Evolutionary conservation across 108 stramenopile genomes (phyloP), one percentile per base, ranked within the genome.

Genomic region (Pseudonitzschia multiseries): DNA sequence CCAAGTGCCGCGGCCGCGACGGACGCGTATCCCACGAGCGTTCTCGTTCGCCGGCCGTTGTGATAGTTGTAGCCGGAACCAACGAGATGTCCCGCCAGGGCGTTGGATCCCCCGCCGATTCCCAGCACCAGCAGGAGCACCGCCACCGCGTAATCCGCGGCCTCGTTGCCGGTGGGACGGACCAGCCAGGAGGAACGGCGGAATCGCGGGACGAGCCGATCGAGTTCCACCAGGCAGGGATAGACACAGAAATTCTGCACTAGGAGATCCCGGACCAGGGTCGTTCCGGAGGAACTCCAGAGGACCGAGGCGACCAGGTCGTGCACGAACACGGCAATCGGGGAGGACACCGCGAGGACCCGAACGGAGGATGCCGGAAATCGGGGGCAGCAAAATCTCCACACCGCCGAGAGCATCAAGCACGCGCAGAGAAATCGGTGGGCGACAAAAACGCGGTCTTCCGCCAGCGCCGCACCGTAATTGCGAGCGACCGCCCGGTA

Each of bases 61-160:
- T 48, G 42, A 10, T 10, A 9, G 42, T 42, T 42, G 29, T 26
- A 1, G 8, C 28, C 21, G 27, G 18, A 4, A n/a, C n/a, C n/a
- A 41, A 28, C 44, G 17, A 73, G 29, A 20, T 22, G 36, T 4
- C 51, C 22, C 21, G 77, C 71, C 21, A 78, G 17, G 22, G 26
- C 51, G 50, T 78, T 78, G 57, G 57, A 43, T 61, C 71, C 71
- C 57, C 70, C 70, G 8, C 71, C 77, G 43, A 78, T 52, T 0
- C 31, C 42, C 29, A 72, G 21, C 15, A 78, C 59, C 56, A 78
- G 57, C 0, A 72, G 8, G 1, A 50, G 10, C 15, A 52, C 22
- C 5, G 48, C 36, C 10, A 78, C 0, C 4, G 40, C n/a, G 61
- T 66, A 78, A 44, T 68, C 71, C 20, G 26, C 36, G 20, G 71